Evolutionary conservation across 495 filamentous ascomycete genomes (phyloP).

Genomic region (Usnea hakonensis): DNA sequence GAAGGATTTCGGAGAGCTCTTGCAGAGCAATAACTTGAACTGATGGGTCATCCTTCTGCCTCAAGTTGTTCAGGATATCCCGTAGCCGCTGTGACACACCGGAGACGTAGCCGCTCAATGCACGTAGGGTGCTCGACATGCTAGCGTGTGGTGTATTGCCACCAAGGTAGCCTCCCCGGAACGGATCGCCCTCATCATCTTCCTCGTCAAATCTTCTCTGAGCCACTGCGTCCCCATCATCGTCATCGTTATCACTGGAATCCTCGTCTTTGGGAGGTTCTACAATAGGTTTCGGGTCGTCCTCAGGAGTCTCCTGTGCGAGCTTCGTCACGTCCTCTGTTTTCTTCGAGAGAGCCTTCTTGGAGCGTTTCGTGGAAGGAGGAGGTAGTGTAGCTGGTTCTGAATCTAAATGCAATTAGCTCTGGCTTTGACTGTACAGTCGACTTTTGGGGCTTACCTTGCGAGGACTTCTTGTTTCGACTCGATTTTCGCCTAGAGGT

Average conservation of each 20-base stretch:
- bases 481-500: slow-evolving; percentile 61
- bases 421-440: background rate
- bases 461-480: slow-evolving; percentile 50
- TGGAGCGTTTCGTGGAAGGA: slow-evolving; percentile 42
- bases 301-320: slow-evolving; percentile 33
- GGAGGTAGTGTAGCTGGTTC: slow-evolving; percentile 16
- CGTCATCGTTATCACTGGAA: slow-evolving; percentile 56
- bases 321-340: slow-evolving; percentile 48
- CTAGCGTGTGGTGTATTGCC: slow-evolving; percentile 53
- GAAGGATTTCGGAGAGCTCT: slow-evolving; percentile 84
- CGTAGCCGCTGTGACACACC: slow-evolving; percentile 72
- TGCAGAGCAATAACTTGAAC: slow-evolving; percentile 87
- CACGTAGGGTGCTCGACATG: slow-evolving; percentile 76
- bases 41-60: slow-evolving; percentile 79
- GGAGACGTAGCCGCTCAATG: slow-evolving; percentile 84
- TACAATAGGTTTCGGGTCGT: slow-evolving; percentile 32
- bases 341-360: slow-evolving; percentile 51
- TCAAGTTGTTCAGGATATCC: slow-evolving; percentile 75
- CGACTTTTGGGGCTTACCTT: slow-evolving; percentile 22
- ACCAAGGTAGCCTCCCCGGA: slow-evolving; percentile 64
- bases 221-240: slow-evolving; percentile 46
- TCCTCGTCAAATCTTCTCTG: slow-evolving; percentile 42
- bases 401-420: slow-evolving; percentile 11
- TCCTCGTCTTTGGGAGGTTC: slow-evolving; percentile 51
- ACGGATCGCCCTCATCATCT: slow-evolving; percentile 70